A percentile compares a stretch with the other conserved stretches of the same genome.
phyloP scores from a whole-genome alignment of 176 grass and related monocot species.

The Echinochloa phyllopogon region DNA sequence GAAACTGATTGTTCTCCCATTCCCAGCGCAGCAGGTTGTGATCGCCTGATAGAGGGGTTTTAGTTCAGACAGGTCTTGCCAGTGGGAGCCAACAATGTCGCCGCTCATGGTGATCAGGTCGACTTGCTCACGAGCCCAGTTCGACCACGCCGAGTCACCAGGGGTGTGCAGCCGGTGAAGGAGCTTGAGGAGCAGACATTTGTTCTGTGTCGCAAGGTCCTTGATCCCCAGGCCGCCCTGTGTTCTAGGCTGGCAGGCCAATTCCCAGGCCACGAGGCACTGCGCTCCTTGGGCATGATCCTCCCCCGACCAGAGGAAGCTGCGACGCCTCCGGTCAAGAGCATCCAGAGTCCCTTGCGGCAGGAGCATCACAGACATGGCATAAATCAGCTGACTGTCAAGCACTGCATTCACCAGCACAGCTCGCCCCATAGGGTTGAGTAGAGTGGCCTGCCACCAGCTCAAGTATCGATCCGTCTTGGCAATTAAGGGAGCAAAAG shows the following conservation, averaged over 20 bases:
- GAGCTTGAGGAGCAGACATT: background rate
- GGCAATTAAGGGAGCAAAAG: rapidly evolving
- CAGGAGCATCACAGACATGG: background rate
- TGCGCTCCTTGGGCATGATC: rapidly evolving
- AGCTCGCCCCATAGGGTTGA: background rate
- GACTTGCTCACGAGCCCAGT: background rate
- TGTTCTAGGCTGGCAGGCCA: rapidly evolving
- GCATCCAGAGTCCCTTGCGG: rapidly evolving
- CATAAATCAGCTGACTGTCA: background rate
- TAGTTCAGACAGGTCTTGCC: background rate
- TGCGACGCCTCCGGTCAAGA: rapidly evolving
- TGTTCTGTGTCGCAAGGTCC: background rate
- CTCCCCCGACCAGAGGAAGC: background rate
- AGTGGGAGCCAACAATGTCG: background rate
- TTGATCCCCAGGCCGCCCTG: background rate
- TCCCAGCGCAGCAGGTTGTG: background rate
- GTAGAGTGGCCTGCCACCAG: rapidly evolving
- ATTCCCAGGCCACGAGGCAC: background rate
- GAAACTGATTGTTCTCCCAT: rapidly evolving
- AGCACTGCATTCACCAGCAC: background rate
- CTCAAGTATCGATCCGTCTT: background rate
- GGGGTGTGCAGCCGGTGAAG: background rate
- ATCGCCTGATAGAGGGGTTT: too few species aligned
- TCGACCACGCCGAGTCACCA: background rate
- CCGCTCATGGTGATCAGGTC: background rate